Evolutionary conservation across 179 eudicot genomes (phyloP).

Genomic region (Heliamphora pulchella): DNA sequence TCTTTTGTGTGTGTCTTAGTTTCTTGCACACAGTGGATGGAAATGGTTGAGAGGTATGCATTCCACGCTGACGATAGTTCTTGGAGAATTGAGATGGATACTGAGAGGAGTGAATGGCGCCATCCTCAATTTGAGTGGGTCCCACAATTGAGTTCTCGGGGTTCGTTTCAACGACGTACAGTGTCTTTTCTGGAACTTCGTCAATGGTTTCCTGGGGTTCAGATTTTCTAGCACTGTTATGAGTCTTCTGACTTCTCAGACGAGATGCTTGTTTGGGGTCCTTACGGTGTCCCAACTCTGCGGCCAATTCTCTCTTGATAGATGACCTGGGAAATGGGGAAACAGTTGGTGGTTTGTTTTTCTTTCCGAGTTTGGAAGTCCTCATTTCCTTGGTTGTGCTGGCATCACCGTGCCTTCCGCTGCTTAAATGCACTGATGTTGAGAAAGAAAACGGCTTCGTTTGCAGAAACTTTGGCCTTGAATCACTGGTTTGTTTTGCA

Average conservation of each 20-base stretch:
- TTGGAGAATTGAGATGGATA: slow-evolving; percentile 7
- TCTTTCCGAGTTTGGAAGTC: slow-evolving; percentile 16
- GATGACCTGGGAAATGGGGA: slow-evolving; percentile 18
- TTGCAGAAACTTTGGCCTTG: slow-evolving; percentile 20
- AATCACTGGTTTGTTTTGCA: slow-evolving; percentile 16
- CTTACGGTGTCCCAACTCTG: slow-evolving; percentile 19
- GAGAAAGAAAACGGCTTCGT: slow-evolving; percentile 22
- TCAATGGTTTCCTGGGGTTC: slow-evolving; percentile 16
- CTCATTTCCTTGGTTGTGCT: slow-evolving; percentile 26
- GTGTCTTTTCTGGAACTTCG: slow-evolving; percentile 39
- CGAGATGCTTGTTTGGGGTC: slow-evolving; percentile 21
- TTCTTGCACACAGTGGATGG: slow-evolving; percentile 11
- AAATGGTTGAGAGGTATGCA: not conserved
- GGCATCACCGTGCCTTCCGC: slow-evolving; percentile 18
- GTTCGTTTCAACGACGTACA: slow-evolving; percentile 34
- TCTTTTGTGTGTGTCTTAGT: not conserved
- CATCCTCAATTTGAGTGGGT: slow-evolving; percentile 12
- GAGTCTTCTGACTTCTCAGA: slow-evolving; percentile 15
- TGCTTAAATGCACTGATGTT: slow-evolving; percentile 8
- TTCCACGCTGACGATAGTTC: too few species aligned
- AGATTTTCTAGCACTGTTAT: slow-evolving; percentile 11
- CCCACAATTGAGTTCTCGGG: slow-evolving; percentile 14
- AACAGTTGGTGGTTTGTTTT: slow-evolving; percentile 16
- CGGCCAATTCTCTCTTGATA: slow-evolving; percentile 13
- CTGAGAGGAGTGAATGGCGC: slow-evolving; percentile 15